Evolutionary conservation across 2,329 filamentous ascomycete species (phyloP), one percentile per base, ranked within the genome.

Genomic region (Penicillium hesseltinei): DNA sequence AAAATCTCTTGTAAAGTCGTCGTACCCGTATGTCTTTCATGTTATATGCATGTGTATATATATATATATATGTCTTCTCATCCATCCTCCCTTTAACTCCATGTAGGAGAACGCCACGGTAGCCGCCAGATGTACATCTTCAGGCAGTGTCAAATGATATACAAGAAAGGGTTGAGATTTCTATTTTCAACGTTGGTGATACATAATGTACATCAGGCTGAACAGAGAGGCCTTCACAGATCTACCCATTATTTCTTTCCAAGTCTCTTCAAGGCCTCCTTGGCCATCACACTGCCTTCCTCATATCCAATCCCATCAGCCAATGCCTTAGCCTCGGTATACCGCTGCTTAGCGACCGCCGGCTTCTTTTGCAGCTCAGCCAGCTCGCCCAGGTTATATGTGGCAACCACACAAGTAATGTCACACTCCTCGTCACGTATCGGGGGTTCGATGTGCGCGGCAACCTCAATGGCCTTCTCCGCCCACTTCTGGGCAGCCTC

Each of bases 351-450:
- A 2, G 93, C 92, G 63, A 89, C 82, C 4, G 78, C 77, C 1
- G 80, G 68, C 65, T 89, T 82, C 1, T 88, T 88, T 58, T 87
- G 76, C 83, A 94, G 87, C 63, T 89, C 86, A 0, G 90, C 88
- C 64, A 97, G 88, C 66, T 95, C 90, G 25, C 87, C 93, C 52
- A 96, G 83, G 70, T 95, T 96, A 73, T 91, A 89, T n/a, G 90
- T 86, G 8, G 92, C 89, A 6, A 88, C 89, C 2, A 88, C 89
- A 69, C 92, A 97, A 1, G 88, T 90, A 55, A 88, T 75, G 71
- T 96, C 91, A 69, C 93, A 97, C 69, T 96, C 91, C 49, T 87
- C 81, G 2, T 86, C 90, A 40, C 90, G 81, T 4, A 85, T 78
- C 0, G 89, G 84, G 4, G 87, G 84, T 54, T 81, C 75, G 42